Conservation (phyloP, 306 rosid genomes). For the Begonia masoniana region DNA sequence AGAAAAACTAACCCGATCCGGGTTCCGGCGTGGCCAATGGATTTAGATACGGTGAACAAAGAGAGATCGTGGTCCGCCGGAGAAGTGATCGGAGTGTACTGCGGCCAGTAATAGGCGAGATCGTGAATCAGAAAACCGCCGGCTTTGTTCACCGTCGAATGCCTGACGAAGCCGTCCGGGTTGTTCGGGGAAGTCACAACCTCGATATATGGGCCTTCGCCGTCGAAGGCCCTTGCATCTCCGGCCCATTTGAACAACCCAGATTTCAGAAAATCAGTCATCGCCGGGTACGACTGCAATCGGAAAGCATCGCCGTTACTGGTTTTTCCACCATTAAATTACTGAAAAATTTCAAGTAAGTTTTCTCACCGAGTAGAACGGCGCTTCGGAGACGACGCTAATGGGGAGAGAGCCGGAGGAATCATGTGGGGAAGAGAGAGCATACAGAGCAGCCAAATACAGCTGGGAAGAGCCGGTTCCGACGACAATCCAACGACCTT, state of each 20-base stretch:
- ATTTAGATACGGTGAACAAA: slow-evolving; percentile 71
- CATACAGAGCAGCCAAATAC: slow-evolving; percentile 65
- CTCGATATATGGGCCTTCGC: slow-evolving; percentile 60
- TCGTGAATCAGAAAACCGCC: slow-evolving; percentile 50
- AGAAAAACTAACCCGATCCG: slow-evolving; percentile 61
- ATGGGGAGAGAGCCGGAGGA: slow-evolving; percentile 27
- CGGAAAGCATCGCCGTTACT: neutral
- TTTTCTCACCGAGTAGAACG: slow-evolving; percentile 70
- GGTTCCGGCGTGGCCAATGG: slow-evolving; percentile 81
- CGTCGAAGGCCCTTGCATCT: slow-evolving; percentile 34
- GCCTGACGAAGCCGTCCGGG: slow-evolving; percentile 63
- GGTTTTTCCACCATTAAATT: too few species aligned
- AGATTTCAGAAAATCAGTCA: slow-evolving; percentile 66
- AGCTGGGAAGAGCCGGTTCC: slow-evolving; percentile 98
- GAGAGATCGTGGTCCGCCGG: slow-evolving; percentile 46
- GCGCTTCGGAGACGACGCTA: slow-evolving; percentile 58
- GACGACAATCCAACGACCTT: slow-evolving; percentile 59
- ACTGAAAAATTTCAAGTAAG: too few species aligned
- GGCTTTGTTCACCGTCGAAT: slow-evolving; percentile 33
- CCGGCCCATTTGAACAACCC: slow-evolving; percentile 80
- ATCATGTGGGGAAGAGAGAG: slow-evolving; percentile 40
- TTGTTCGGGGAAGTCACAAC: slow-evolving; percentile 82
- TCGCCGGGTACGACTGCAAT: slow-evolving; percentile 56
- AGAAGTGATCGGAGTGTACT: slow-evolving; percentile 62
- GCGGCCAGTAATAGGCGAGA: slow-evolving; percentile 95